Percentiles rank a stretch among this genome's conserved stretches.
phyloP scores from a whole-genome alignment of 2,329 filamentous ascomycete genomes.

The Corynespora cassiicola region DNA sequence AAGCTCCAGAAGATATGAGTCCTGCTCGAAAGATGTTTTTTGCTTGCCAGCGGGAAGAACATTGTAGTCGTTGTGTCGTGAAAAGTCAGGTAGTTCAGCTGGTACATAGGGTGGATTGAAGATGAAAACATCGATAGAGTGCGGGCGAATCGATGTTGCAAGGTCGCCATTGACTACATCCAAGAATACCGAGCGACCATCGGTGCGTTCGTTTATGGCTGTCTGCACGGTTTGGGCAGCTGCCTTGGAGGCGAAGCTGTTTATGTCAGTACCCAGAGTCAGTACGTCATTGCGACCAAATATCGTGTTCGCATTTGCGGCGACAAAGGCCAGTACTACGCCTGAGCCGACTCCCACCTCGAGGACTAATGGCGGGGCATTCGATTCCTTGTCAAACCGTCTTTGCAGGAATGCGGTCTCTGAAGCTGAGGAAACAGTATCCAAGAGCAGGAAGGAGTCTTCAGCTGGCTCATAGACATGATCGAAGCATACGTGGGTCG shows the following conservation, averaged over 20 bases:
- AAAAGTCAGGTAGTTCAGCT: conserved; percentile 71
- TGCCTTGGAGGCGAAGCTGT: conserved; percentile 79
- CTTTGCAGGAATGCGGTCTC: conserved; percentile 73
- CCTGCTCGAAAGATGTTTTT: conserved; percentile 70
- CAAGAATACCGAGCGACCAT: conserved; percentile 57
- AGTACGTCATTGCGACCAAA: conserved; percentile 76
- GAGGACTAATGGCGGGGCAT: conserved; percentile 65
- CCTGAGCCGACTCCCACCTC: conserved; percentile 93
- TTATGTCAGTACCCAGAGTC: conserved; percentile 82
- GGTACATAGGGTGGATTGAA: conserved; percentile 99
- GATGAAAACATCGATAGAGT: conserved; percentile 79
- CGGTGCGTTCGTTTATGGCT: conserved; percentile 49
- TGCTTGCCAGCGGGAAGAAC: conserved; percentile 23
- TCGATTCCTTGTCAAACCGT: conserved; percentile 59
- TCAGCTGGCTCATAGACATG: conserved; percentile 94
- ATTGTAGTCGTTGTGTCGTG: conserved; percentile 45
- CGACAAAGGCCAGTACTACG: conserved; percentile 87
- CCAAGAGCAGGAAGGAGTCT: conserved; percentile 92
- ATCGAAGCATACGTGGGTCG: conserved; percentile 86
- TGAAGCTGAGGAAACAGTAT: conserved; percentile 77
- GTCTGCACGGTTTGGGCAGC: conserved; percentile 71
- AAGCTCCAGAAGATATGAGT: conserved; percentile 82
- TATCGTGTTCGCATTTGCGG: conserved; percentile 74
- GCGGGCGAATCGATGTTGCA: conserved; percentile 62
- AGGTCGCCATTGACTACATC: conserved; percentile 76